Evolutionary conservation across 495 filamentous ascomycete species (phyloP).

Genomic region (Patellaria atrata): DNA sequence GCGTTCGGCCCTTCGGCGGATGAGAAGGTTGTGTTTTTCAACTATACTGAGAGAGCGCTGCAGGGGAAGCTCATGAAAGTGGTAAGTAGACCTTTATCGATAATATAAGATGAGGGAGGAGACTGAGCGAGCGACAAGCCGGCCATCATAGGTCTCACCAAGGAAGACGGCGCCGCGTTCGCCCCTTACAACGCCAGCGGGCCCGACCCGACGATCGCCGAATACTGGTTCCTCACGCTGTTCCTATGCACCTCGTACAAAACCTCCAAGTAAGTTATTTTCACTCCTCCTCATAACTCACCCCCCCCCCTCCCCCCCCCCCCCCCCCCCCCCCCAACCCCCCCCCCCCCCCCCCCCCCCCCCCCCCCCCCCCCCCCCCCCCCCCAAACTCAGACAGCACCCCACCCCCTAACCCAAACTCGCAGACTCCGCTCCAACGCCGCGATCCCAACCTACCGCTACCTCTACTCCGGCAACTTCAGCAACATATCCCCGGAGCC

Average conservation of each 20-base stretch:
- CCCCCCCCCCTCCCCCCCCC: not conserved
- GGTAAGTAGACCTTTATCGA: slow-evolving; percentile 4
- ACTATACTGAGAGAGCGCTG: slow-evolving; percentile 20
- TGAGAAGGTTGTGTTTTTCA: slow-evolving; percentile 19
- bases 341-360: not conserved
- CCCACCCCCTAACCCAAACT: not conserved
- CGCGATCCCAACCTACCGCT: slow-evolving; percentile 23
- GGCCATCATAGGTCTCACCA: slow-evolving; percentile 15
- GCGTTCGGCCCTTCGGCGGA: slow-evolving; percentile 21
- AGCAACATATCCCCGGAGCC: slow-evolving; percentile 24
- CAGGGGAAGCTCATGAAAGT: slow-evolving; percentile 8
- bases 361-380: not conserved
- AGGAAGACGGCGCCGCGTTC: slow-evolving; percentile 15
- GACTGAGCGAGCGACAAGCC: slow-evolving; percentile 12
- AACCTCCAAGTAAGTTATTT: slow-evolving; percentile 4
- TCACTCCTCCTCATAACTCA: not conserved
- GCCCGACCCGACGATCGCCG: not conserved
- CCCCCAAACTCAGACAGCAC: not conserved
- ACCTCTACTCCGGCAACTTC: slow-evolving; percentile 28
- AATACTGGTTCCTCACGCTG: not conserved
- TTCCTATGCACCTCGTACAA: slow-evolving; percentile 5
- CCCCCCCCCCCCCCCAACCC: not conserved
- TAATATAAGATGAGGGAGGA: not conserved
- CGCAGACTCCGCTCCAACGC: not conserved
- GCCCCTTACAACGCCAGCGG: slow-evolving; percentile 8